These are phyloP conservation scores for Rubia occidens DNA, from an alignment of 305 asterid species.

Conservation along the genomic window DNA sequence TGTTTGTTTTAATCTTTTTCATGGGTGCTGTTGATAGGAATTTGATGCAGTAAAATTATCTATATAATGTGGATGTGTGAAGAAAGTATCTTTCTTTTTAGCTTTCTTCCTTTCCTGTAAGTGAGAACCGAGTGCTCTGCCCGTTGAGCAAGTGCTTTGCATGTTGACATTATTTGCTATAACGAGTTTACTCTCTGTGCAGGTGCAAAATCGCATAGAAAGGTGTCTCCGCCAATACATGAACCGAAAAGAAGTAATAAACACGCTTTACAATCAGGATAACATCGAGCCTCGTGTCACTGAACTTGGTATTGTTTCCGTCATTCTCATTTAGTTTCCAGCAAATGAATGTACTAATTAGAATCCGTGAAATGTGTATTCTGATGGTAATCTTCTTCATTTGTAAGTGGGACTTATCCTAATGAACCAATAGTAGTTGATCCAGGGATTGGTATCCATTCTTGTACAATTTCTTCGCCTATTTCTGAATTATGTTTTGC, in stretches of 20 bases:
- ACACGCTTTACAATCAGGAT: slow-evolving; percentile 23
- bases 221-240: slow-evolving; percentile 33
- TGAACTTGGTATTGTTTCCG: slow-evolving; percentile 29
- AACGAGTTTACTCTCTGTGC: slow-evolving; percentile 16
- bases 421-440: not conserved
- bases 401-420: not conserved
- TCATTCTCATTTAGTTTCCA: slow-evolving; percentile 5
- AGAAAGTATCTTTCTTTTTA: not conserved
- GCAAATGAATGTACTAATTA: not conserved
- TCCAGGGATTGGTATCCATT: not conserved
- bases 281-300: slow-evolving; percentile 34
- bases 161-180: not conserved
- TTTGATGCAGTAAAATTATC: not conserved
- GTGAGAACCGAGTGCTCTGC: slow-evolving; percentile 2
- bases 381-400: not conserved
- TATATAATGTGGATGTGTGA: not conserved
- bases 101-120: not conserved
- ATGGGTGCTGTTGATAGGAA: not conserved
- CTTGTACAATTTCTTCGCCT: not conserved
- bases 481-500: slow-evolving; percentile 15
- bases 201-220: slow-evolving; percentile 47
- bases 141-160: not conserved
- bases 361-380: not conserved
- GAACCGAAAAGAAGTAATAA: slow-evolving; percentile 33
- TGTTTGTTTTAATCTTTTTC: not conserved